phyloP scores from a whole-genome alignment of 805 yeast genomes.

The Nakazawaea populi region DNA sequence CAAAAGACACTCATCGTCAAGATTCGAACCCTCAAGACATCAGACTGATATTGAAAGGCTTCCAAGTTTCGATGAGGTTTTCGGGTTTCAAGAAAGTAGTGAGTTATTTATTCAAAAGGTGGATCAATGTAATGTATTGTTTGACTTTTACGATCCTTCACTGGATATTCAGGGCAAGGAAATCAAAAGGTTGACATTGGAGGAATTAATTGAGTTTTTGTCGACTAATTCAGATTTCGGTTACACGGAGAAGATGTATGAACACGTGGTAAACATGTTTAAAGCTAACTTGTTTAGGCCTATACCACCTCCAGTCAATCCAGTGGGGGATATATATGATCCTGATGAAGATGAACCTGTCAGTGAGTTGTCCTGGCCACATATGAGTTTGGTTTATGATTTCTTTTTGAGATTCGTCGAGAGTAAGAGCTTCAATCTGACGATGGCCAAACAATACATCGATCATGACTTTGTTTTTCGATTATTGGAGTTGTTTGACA shows the following conservation, averaged over 20 bases:
- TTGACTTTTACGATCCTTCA: slow-evolving; percentile 92
- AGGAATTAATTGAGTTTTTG: slow-evolving; percentile 85
- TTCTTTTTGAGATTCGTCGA: slow-evolving; percentile 90
- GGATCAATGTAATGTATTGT: slow-evolving; percentile 91
- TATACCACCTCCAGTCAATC: slow-evolving; percentile 97
- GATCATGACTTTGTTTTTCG: slow-evolving; percentile 84
- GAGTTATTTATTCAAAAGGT: slow-evolving; percentile 80
- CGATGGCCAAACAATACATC: slow-evolving; percentile 86
- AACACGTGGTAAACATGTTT: slow-evolving; percentile 85
- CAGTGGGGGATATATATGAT: slow-evolving; percentile 91
- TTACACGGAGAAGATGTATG: slow-evolving; percentile 87
- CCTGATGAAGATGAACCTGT: slow-evolving; percentile 99
- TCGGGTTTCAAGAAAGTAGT: slow-evolving; percentile 69
- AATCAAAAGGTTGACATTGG: slow-evolving; percentile 77
- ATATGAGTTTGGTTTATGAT: slow-evolving; percentile 95
- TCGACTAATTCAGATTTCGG: slow-evolving; percentile 68
- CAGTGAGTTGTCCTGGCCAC: slow-evolving; percentile 96
- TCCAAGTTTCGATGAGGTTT: slow-evolving; percentile 84
- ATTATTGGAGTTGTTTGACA: slow-evolving; percentile 84
- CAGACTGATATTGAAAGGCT: slow-evolving; percentile 64
- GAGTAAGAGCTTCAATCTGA: slow-evolving; percentile 90
- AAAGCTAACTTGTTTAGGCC: slow-evolving; percentile 86
- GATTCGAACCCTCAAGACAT: slow-evolving; percentile 75
- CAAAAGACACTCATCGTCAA: slow-evolving; percentile 85
- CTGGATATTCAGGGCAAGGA: slow-evolving; percentile 91